Base-by-base conservation (phyloP, 2,329 filamentous ascomycete species). In the Fusarium foetens region DNA sequence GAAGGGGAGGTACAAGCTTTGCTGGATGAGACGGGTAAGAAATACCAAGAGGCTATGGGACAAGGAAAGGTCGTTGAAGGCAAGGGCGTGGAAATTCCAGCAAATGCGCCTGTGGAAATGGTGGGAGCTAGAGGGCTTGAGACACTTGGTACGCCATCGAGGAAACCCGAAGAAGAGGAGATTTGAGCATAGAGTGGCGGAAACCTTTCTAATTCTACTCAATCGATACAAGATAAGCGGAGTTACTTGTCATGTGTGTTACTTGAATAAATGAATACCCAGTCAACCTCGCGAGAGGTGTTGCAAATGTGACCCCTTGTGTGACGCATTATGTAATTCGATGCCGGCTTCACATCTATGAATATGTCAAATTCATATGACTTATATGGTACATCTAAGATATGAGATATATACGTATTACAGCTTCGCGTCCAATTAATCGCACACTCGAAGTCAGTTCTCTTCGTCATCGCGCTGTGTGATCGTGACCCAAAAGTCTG, bases 1-100 rank as follows among this genome's bases (percentile, higher is more conserved):
- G 93, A 97, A 81, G 87, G 85, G 9, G 93, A 96, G 80, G 92
- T 98, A 1, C 95, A 98, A 81, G 86, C 87, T 25, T 83, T 97
- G 60, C 83, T 98, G 58, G 92, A 94, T 78, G 92, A 96, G 79
- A 93, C 94, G 0, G 94, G 93, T 0, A 90, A 93, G 67, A 87
- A 86, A 70, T 88, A 88, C 53, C 84, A 86, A 65, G 81, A 85
- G 21, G 83, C 81, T 0, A 80, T 87, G 75, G 82, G 81, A 0
- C 75, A 75, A 38, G 76, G 76, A 14, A 78, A 76, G 19, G 61
- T 64, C 2, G 72, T 66, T 11, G 71, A 75, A 35, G 76, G 75
- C 10, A 78, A 75, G 33, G 60, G 57, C 3, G 68, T 67, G 8
- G 72, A 76, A 29, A 58, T 58, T 14, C 58, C 72, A 21, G 55